Base-by-base conservation (phyloP, 106 monocot genomes). In the Dendrobium huoshanense region DNA sequence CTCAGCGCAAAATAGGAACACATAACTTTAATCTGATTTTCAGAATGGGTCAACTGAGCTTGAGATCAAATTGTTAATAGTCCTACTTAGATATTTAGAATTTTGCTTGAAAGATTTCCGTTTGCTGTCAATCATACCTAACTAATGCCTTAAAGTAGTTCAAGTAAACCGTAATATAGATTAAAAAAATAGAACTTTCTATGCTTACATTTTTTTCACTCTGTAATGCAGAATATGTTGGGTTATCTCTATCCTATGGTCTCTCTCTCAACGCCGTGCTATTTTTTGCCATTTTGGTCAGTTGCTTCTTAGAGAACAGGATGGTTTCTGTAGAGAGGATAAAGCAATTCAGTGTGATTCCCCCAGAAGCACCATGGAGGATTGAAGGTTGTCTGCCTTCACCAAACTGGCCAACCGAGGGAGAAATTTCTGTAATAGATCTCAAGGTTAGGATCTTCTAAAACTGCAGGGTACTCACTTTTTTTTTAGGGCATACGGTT, bases 311-410 rank as follows among this genome's bases (percentile, higher is more conserved):
- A 31, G 96, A 97, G 81, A 97, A 97, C 56, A 92, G 84, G 56
- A 97, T 97, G 96, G 94, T 97, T 7, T 97, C 96, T 33, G 94
- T 94, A 18, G 96, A 97, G 72, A 94, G 96, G 77, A 89, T 97
- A 87, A 97, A 94, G 47, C 96, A 97, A 75, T 94, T 94, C 83
- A 89, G 86, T 20, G 83, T 85, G 42, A 98, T 98, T 84, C 91
- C 94, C 25, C 88, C 92, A 68, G 94, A 98, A 84, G 90, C 92
- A 37, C 83, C 88, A 48, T 98, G 97, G 97, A 73, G 67, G 67
- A 94, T 94, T 56, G 77, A 91, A 86, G 87, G 80, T 33, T 87
- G 92, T 55, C 84, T 97, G 43, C 91, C 94, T 56, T 83, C 86
- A 10, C 80, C 90, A 68, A 89, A 84, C 73, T 94, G 94, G 97